phyloP scores from a whole-genome alignment of 2,329 filamentous ascomycete genomes.

The Basipetospora chlamydospora region DNA sequence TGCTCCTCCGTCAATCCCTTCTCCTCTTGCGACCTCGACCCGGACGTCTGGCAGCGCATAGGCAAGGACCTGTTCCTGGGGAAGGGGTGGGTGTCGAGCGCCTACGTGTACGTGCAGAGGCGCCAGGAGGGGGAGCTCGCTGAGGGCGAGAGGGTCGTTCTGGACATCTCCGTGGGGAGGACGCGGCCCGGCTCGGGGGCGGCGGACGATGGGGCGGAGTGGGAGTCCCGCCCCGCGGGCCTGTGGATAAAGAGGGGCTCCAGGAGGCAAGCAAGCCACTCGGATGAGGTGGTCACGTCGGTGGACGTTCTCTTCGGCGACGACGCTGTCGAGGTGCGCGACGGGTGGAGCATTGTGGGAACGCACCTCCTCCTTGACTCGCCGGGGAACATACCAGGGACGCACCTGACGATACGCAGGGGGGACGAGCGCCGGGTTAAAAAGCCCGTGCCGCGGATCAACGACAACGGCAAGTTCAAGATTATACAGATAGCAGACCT shows the following conservation, averaged over 20 bases:
- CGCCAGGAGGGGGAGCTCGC: conserved; percentile 76
- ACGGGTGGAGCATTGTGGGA: conserved; percentile 69
- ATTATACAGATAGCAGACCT: conserved; percentile 94
- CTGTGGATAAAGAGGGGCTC: conserved; percentile 70
- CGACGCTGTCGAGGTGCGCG: conserved; percentile 79
- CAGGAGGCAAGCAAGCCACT: conserved; percentile 61
- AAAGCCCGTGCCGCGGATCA: conserved; percentile 62
- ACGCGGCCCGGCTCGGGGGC: conserved; percentile 42
- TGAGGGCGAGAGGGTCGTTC: conserved; percentile 59
- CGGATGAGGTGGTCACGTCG: conserved; percentile 58
- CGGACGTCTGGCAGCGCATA: conserved; percentile 61
- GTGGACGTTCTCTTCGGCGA: conserved; percentile 81
- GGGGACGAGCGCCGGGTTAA: conserved; percentile 37
- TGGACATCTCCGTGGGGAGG: conserved; percentile 63
- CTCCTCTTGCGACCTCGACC: conserved; percentile 60
- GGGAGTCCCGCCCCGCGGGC: conserved; percentile 65
- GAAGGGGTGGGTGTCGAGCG: conserved; percentile 57
- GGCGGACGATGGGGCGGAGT: conserved; percentile 39
- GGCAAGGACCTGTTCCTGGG: conserved; percentile 82
- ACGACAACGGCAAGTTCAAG: conserved; percentile 87
- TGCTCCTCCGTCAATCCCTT: conserved; percentile 65
- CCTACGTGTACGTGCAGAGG: conserved; percentile 68
- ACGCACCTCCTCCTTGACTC: conserved; percentile 58
- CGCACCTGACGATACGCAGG: conserved; percentile 64
- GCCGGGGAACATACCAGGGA: conserved; percentile 45